Evolutionary conservation across 2,329 filamentous ascomycete genomes (phyloP), one percentile per base, ranked within the genome.

Genomic region (Parascedosporium putredinis): DNA sequence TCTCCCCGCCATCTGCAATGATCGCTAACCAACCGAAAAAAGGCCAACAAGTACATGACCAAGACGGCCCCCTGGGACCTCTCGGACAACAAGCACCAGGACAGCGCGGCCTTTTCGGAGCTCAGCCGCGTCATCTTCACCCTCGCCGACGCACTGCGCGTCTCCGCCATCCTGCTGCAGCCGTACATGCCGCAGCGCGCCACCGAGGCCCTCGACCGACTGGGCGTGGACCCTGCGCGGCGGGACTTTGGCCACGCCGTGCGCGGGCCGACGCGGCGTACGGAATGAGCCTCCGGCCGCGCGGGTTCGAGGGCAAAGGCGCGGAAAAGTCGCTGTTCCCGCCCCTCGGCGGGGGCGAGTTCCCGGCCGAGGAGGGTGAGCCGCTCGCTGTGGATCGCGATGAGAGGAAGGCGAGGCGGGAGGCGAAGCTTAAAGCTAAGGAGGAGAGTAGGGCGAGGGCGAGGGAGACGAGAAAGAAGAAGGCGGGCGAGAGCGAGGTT

Each of bases 121-220:
- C 67, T 83, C 14, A 69, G 83, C 55, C 70, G 73, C 56, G 74
- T 77, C 33, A 72, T 98, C 24, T 96, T 79, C 63, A 73, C 84
- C 40, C 72, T 75, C 40, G 78, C 83, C 7, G 93, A 98, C 66
- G 78, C 84, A 4, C 63, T 96, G 44, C 84, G 93, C 33, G 79
- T 96, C 22, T 72, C 75, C 1, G 88, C 83, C 12, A 95, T 98
- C 57, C 71, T 97, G 44, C 70, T 98, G 42, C 90, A 95, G 64
- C 89, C 93, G 1, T 87, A 90, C 60, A 95, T 98, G 76, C 93
- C 93, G 0, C 73, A 70, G 36, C 95, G 94, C 64, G 78, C 88
- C 44, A 66, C 67, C 9, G 69, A 79, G 55, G 66, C 96, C 27
- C 75, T 98, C 1, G 84, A 95, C 62, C 76, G 84, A 59, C 70